phyloP scores from a whole-genome alignment of 2,329 filamentous ascomycete genomes.

The Sarocladiaceae sp. region DNA sequence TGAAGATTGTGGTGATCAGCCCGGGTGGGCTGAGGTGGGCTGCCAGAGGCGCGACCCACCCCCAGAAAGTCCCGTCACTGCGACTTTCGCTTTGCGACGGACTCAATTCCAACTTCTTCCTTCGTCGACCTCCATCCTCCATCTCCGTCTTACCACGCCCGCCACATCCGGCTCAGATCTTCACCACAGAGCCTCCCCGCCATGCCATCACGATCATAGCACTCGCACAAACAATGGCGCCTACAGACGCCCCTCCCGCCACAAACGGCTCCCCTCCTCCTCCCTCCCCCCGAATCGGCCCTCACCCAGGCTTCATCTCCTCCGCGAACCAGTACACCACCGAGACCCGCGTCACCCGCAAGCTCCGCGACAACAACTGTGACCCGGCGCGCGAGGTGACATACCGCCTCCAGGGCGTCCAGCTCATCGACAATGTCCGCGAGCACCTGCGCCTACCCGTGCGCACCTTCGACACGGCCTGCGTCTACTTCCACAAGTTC shows the following conservation, averaged over 20 bases:
- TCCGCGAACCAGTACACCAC: conserved; percentile 60
- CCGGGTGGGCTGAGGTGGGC: too few relatives aligned
- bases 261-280: conserved; percentile 7
- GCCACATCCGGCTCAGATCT: too few relatives aligned
- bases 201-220: not conserved
- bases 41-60: too few relatives aligned
- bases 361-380: conserved; percentile 59
- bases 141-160: too few relatives aligned
- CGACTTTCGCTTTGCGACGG: too few relatives aligned
- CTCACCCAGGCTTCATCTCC: conserved; percentile 42
- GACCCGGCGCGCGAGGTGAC: conserved; percentile 74
- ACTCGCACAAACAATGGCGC: not conserved
- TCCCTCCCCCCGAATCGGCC: conserved; percentile 25
- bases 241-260: not conserved
- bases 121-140: too few relatives aligned
- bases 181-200: too few relatives aligned
- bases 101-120: too few relatives aligned
- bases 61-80: too few relatives aligned
- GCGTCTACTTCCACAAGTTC: conserved; percentile 90
- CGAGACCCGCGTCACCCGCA: conserved; percentile 71
- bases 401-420: conserved; percentile 76
- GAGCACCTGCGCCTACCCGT: conserved; percentile 78
- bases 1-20: too few relatives aligned
- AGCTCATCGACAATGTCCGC: conserved; percentile 82
- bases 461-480: conserved; percentile 86